These are phyloP conservation scores for Rhizopus stolonifer DNA, from an alignment of 371 early-diverging fungal genomes.

Conservation along the genomic window DNA sequence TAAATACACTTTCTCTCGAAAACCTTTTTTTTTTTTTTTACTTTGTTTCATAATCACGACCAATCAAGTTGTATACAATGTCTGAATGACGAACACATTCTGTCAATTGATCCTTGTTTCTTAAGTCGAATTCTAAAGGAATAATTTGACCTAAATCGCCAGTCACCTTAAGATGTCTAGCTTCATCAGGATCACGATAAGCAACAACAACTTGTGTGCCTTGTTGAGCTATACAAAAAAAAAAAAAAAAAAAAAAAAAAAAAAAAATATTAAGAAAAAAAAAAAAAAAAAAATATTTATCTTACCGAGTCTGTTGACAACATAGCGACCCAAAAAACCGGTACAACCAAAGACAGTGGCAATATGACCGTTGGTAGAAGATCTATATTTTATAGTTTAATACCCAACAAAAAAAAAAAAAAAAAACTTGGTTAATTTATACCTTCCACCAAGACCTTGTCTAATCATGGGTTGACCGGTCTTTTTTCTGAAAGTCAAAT, in stretches of 20 bases:
- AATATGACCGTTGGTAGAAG: slow-evolving; percentile 79
- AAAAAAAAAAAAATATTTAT: no score
- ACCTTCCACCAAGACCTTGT: slow-evolving; percentile 73
- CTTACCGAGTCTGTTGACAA: slow-evolving; percentile 90
- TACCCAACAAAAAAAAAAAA: no score
- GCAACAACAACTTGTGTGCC: slow-evolving; percentile 93
- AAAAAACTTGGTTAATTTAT: slow-evolving; percentile 9
- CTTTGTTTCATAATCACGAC: slow-evolving; percentile 91
- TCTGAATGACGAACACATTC: slow-evolving; percentile 92
- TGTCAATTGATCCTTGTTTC: slow-evolving; percentile 79
- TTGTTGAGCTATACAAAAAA: slow-evolving; percentile 33
- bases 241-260: no score
- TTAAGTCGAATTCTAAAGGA: slow-evolving; percentile 87
- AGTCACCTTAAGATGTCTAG: slow-evolving; percentile 85
- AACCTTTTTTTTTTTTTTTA: slow-evolving; percentile 29
- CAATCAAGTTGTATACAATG: slow-evolving; percentile 92
- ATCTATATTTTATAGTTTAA: slow-evolving; percentile 29
- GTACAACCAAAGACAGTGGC: slow-evolving; percentile 96
- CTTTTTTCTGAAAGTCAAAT: slow-evolving; percentile 67
- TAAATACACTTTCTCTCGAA: background rate
- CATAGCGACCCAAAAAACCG: slow-evolving; percentile 94
- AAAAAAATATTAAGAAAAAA: no score
- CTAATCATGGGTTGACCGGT: slow-evolving; percentile 69
- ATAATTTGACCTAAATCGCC: slow-evolving; percentile 96
- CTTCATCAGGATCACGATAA: slow-evolving; percentile 86